Evolutionary conservation across 2,329 filamentous ascomycete species (phyloP).

Genomic region (Phyllosticta citrichinensis): DNA sequence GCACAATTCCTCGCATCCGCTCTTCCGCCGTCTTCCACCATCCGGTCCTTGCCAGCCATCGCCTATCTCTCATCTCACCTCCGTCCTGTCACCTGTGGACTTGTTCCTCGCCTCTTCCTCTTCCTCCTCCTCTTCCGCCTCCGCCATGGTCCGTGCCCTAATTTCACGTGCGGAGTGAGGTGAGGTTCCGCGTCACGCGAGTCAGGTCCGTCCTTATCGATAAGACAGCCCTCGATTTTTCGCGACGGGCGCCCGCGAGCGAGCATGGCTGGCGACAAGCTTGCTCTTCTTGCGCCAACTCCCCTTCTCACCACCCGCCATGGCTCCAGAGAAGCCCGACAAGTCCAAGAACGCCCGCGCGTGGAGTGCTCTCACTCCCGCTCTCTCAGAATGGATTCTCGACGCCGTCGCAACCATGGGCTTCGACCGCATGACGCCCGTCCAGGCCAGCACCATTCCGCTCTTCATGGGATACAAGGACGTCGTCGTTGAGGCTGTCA

Average conservation of each 20-base stretch:
- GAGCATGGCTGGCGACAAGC: neutral
- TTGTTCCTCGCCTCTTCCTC: neutral
- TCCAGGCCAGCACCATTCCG: conserved; percentile 86
- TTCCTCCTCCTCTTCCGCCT: neutral
- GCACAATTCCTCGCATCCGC: neutral
- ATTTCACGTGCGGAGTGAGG: neutral
- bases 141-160: neutral
- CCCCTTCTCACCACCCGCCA: conserved; percentile 9
- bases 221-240: conserved; percentile 2
- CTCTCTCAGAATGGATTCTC: conserved; percentile 72
- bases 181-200: neutral
- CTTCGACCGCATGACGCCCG: conserved; percentile 79
- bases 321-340: conserved; percentile 28
- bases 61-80: neutral
- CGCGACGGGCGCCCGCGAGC: neutral
- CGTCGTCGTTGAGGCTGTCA: conserved; percentile 87
- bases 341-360: conserved; percentile 25
- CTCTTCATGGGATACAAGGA: conserved; percentile 85
- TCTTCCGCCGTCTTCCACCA: neutral
- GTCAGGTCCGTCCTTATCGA: neutral
- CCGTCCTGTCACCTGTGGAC: neutral
- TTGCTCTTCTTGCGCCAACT: neutral
- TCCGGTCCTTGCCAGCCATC: neutral
- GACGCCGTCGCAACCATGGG: conserved; percentile 78
- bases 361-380: conserved; percentile 61